Percentiles rank a stretch among this genome's conserved stretches.
These are phyloP conservation scores for Pseudozyma hubeiensis DNA, from an alignment of 1,284 basidiomycete species.

Conservation along the genomic window DNA sequence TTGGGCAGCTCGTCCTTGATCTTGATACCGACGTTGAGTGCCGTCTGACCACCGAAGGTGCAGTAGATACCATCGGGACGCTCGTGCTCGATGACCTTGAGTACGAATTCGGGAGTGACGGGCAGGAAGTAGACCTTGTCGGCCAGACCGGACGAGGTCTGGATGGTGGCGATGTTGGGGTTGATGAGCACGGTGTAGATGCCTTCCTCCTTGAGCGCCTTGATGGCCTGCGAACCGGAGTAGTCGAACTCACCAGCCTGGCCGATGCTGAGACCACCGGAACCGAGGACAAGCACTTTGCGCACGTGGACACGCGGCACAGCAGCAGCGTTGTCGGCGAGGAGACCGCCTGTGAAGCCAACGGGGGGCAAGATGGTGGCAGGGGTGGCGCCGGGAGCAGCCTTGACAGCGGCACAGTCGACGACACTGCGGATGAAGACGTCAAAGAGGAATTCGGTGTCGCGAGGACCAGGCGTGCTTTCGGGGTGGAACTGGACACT, in stretches of 20 bases:
- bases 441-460: conserved; percentile 98
- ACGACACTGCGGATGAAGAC: conserved; percentile 91
- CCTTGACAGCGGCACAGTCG: conserved; percentile 79
- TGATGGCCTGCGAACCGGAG: conserved; percentile 98
- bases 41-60: conserved; percentile 98
- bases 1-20: conserved; percentile 92
- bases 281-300: conserved; percentile 96
- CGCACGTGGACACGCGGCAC: conserved; percentile 81
- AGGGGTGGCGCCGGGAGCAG: conserved; percentile 34
- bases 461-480: conserved; percentile 95
- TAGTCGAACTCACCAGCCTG: conserved; percentile 99
- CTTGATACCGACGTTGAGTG: conserved; percentile 94
- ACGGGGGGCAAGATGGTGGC: conserved; percentile 73
- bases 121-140: conserved; percentile 99
- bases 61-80: conserved; percentile 98
- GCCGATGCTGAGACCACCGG: conserved; percentile 96
- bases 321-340: conserved; percentile 82
- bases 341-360: conserved; percentile 85
- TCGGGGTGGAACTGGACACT: conserved; percentile 99
- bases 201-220: conserved; percentile 97
- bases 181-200: conserved; percentile 99
- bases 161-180: conserved; percentile 98
- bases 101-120: conserved; percentile 96
- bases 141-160: conserved; percentile 94
- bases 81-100: conserved; percentile 97